Evolutionary conservation across 2,329 filamentous ascomycete genomes (phyloP), one percentile per base, ranked within the genome.

Genomic region (Aulographum hederae): DNA sequence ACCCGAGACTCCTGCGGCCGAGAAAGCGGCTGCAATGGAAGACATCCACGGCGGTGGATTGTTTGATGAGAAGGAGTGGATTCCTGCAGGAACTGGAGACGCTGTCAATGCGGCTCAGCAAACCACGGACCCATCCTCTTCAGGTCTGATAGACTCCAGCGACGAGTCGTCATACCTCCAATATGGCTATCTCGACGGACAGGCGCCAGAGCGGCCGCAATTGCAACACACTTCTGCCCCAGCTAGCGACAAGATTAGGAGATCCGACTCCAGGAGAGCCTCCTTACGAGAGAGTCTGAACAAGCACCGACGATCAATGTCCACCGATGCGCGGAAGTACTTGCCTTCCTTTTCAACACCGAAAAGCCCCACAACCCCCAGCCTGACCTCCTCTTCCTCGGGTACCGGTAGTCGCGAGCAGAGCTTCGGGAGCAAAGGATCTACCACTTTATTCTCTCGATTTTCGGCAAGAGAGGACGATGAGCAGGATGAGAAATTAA

Each of bases 11-110:
- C 67, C 69, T 1, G 64, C 63, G 6, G 61, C 61, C 14, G 69
- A 72, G 43, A 73, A 72, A 45, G 61, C 56, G n/a, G 62, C 64
- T 2, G 61, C 60, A 2, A 50, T 74, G 41, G 63, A 67, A 37
- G 51, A 57, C 43, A n/a, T n/a, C n/a, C n/a, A n/a, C n/a, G 8
- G 35, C 43, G 35, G 45, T 36, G 27, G 45, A 47, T 33, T 33
- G 14, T 38, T 37, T 25, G 18, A 29, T 16, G 16, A 23, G 10
- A 17, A 16, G 8, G 8, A 16, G 11, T 10, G 10, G 27, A 8
- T 14, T 8, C 8, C 27, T n/a, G 12, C 8, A 20, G 26, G 19
- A 6, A 28, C 31, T 5, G 28, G 27, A 12, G 18, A 17, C 16
- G 27, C 23, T 6, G 19, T 28, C 4, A 23, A 17, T 8, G 30